Evolutionary conservation across 2,329 filamentous ascomycete genomes (phyloP).

Genomic region (Cladosporium phlei): DNA sequence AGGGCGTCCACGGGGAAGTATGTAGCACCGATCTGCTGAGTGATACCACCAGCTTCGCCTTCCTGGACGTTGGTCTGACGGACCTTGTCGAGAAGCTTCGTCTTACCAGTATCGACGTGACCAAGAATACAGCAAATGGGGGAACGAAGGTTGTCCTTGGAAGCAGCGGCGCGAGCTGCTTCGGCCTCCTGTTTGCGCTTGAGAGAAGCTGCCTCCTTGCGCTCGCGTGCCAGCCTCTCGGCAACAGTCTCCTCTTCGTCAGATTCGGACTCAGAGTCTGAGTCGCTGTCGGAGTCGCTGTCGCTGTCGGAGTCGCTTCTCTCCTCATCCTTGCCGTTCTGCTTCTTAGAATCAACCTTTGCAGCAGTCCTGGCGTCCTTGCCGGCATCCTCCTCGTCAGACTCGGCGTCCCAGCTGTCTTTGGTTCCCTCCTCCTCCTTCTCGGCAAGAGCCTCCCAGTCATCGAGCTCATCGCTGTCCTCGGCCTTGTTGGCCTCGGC

Average conservation of each 20-base stretch:
- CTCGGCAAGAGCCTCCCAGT: slow-evolving; percentile 82
- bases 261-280: slow-evolving; percentile 43
- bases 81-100: slow-evolving; percentile 98
- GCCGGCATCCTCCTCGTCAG: slow-evolving; percentile 54
- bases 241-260: slow-evolving; percentile 73
- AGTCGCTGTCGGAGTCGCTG: slow-evolving; percentile 50
- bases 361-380: slow-evolving; percentile 30
- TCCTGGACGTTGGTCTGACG: slow-evolving; percentile 98
- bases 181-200: slow-evolving; percentile 85
- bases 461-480: slow-evolving; percentile 62
- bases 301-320: slow-evolving; percentile 47
- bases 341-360: slow-evolving; percentile 25
- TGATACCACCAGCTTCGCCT: slow-evolving; percentile 98
- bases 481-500: slow-evolving; percentile 63
- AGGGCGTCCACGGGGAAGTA: slow-evolving; percentile 97
- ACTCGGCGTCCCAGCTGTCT: slow-evolving; percentile 90
- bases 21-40: slow-evolving; percentile 97
- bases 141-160: slow-evolving; percentile 89
- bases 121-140: slow-evolving; percentile 99
- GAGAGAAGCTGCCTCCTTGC: slow-evolving; percentile 84
- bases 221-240: slow-evolving; percentile 65
- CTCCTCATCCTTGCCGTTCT: slow-evolving; percentile 26
- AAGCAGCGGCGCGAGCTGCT: slow-evolving; percentile 83
- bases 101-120: slow-evolving; percentile 99
- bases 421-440: slow-evolving; percentile 75